These are phyloP conservation scores for Mucor circinelloides DNA, from an alignment of 371 early-diverging fungal species.

Conservation along the genomic window DNA sequence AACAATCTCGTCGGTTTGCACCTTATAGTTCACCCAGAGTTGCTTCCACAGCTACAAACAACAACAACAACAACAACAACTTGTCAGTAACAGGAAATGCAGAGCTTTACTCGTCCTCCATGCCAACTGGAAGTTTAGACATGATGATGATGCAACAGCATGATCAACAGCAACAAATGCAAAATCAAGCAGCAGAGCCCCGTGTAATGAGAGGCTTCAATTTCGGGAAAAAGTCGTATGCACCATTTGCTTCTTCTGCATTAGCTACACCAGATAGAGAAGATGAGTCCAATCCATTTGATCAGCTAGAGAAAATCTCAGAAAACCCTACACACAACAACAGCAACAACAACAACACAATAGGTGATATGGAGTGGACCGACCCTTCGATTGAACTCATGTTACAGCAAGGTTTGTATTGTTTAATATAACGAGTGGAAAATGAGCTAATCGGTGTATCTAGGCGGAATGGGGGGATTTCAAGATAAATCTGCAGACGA, in stretches of 20 bases:
- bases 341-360: background rate
- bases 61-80: constrained; percentile 9
- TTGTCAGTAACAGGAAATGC: constrained; percentile 13
- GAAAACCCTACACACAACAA: constrained; percentile 10
- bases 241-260: constrained; percentile 31
- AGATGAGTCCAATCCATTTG: constrained; percentile 25
- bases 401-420: constrained; percentile 16
- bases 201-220: background rate
- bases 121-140: constrained; percentile 20
- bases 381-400: constrained; percentile 18
- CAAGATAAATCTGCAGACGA: constrained; percentile 14
- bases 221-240: constrained; percentile 19
- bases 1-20: constrained; percentile 22
- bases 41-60: constrained; percentile 10
- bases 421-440: background rate
- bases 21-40: constrained; percentile 23
- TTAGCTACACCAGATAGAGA: constrained; percentile 34
- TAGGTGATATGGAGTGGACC: constrained; percentile 22
- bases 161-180: background rate
- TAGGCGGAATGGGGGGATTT: background rate
- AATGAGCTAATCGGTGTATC: background rate
- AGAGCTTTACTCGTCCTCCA: constrained; percentile 21
- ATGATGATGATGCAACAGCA: constrained; percentile 11
- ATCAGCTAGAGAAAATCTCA: background rate
- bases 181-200: background rate